These are phyloP conservation scores for Gyromitra esculenta DNA, from an alignment of 2,329 filamentous ascomycete genomes.

Conservation along the genomic window DNA sequence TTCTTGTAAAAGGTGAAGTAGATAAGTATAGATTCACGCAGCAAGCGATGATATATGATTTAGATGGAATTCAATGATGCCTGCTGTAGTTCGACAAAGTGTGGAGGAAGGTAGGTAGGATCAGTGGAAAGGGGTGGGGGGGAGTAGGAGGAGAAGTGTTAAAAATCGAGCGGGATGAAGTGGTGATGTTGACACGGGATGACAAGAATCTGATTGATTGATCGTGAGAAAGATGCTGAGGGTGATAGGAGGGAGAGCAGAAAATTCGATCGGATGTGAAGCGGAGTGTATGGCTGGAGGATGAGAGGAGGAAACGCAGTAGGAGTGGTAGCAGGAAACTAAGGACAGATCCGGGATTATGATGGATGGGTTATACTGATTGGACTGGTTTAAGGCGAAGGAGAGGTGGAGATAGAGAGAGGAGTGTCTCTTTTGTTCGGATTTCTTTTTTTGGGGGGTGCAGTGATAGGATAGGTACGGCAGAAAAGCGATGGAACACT, in stretches of 20 bases:
- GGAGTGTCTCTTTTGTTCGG: conserved; percentile 37
- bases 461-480: conserved; percentile 27
- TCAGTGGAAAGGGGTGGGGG: conserved; percentile 32
- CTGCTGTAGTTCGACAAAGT: conserved; percentile 21
- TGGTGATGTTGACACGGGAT: conserved; percentile 36
- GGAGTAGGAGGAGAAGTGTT: conserved; percentile 19
- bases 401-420: conserved; percentile 21
- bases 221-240: conserved; percentile 19
- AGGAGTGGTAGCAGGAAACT: conserved; percentile 20
- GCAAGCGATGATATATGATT: conserved; percentile 25
- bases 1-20: conserved; percentile 25
- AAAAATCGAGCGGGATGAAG: conserved; percentile 38
- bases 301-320: conserved; percentile 21
- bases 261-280: conserved; percentile 41
- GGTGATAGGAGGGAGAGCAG: conserved; percentile 14
- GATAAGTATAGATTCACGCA: conserved; percentile 31
- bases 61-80: conserved; percentile 24
- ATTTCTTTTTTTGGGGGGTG: conserved; percentile 33
- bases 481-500: conserved; percentile 49
- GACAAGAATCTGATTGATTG: conserved; percentile 45
- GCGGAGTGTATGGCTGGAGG: conserved; percentile 34
- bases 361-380: conserved; percentile 33
- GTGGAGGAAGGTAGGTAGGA: conserved; percentile 17
- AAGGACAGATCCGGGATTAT: conserved; percentile 34
- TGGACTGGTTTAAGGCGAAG: conserved; percentile 19